Base-by-base conservation (phyloP, 345 rosid genomes). In the Rubroshorea leprosula region DNA sequence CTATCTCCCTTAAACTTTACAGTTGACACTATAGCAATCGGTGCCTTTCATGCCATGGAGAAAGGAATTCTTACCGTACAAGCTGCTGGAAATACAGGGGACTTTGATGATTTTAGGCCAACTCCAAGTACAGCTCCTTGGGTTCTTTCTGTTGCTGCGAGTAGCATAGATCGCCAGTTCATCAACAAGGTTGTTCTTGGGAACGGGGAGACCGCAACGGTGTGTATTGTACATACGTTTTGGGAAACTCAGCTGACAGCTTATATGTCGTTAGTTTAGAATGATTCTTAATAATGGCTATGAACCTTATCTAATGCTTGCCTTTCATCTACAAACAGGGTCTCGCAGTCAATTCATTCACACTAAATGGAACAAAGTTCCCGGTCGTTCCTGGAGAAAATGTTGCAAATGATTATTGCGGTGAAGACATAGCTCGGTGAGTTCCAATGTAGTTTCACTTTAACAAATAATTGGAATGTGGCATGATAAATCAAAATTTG, bases 81-180 rank as follows among this genome's bases (percentile, higher is more conserved):
- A 0, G 48, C 78, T 5, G 85, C 76, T 1, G 80, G 82, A 3
- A 71, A 76, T 35, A 1, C 7, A 18, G 83, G 83, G 18, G 56
- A 50, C 1, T n/a, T 20, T 2, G 60, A 55, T 6, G 45, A 44
- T 3, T 44, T 45, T 11, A 68, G 27, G n/a, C 53, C 84, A 0
- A 80, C 89, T 7, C 49, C 74, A 6, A 89, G 86, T 43, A 79
- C 83, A 1, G 89, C 95, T 0, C 98, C 96, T 0, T 92, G 98
- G 98, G 71, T 92, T 17, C 11, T 89, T 71, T 76, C 95, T 0
- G 89, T 84, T 6, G 95, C 85, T 1, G 96, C 96, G 47, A 81
- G 74, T 53, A 74, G 73, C 49, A 61, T 74, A 13, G 93, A 92
- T 22, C 64, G 96, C 18, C 71, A 79, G 70, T 86, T 86, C 15